Evolutionary conservation across 106 monocot species (phyloP).

Genomic region (Dendrobium officinale): DNA sequence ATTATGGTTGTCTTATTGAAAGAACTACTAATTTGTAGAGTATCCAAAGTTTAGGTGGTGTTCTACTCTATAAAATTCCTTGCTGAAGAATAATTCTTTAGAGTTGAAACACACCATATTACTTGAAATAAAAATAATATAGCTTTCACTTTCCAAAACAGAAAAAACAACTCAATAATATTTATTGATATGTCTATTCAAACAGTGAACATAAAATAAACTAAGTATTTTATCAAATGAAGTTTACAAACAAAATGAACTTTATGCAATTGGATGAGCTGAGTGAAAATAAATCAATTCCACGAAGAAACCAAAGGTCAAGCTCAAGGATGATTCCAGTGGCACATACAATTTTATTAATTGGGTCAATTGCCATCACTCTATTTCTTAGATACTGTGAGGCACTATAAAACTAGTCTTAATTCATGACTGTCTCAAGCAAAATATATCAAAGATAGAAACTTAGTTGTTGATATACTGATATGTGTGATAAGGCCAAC

Average conservation of each 20-base stretch:
- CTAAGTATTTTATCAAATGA: too few species aligned
- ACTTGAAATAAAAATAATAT: not conserved
- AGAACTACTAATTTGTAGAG: not conserved
- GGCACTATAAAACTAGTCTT: too few species aligned
- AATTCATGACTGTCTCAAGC: not conserved
- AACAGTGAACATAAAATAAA: too few species aligned
- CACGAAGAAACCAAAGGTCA: too few species aligned
- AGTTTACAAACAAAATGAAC: too few species aligned
- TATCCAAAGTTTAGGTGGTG: not conserved
- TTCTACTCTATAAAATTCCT: not conserved
- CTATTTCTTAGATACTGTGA: too few species aligned
- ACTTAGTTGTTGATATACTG: not conserved
- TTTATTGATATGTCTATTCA: not conserved
- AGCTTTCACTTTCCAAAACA: not conserved
- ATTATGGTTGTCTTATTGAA: not conserved
- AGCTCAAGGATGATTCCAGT: too few species aligned
- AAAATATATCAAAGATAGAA: not conserved
- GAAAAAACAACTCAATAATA: not conserved
- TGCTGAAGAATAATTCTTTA: not conserved
- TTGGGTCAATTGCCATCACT: too few species aligned
- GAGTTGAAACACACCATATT: not conserved
- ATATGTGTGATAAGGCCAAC: not conserved
- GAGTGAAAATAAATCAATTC: too few species aligned
- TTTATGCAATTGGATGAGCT: too few species aligned
- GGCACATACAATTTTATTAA: too few species aligned